phyloP scores from a whole-genome alignment of 2,329 filamentous ascomycete species.

The Pleomassaria siparia region DNA sequence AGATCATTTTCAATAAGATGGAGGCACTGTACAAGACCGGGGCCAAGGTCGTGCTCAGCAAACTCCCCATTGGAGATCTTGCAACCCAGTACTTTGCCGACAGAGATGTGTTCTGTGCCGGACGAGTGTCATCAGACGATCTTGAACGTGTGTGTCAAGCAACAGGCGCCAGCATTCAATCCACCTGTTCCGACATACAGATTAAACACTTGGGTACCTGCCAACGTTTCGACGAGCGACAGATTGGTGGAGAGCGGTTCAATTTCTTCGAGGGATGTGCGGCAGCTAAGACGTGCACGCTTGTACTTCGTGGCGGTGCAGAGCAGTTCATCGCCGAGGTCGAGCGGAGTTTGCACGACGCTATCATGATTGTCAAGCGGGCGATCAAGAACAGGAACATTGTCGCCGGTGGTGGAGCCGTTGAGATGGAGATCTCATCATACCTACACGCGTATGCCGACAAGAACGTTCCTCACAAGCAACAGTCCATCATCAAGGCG shows the following conservation, averaged over 20 bases:
- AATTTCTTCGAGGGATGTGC: slow-evolving; percentile 98
- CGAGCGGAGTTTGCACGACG: slow-evolving; percentile 95
- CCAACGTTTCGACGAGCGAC: slow-evolving; percentile 87
- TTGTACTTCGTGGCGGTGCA: slow-evolving; percentile 90
- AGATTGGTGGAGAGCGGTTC: slow-evolving; percentile 96
- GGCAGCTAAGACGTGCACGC: slow-evolving; percentile 92
- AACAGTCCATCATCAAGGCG: slow-evolving; percentile 95
- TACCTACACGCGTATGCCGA: slow-evolving; percentile 93
- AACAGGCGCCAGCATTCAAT: slow-evolving; percentile 88
- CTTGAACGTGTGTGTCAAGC: slow-evolving; percentile 96
- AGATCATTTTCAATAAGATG: slow-evolving; percentile 99
- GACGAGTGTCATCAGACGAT: slow-evolving; percentile 86
- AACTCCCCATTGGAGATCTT: slow-evolving; percentile 94
- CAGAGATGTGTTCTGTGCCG: slow-evolving; percentile 96
- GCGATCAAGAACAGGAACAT: slow-evolving; percentile 93
- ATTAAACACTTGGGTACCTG: slow-evolving; percentile 88
- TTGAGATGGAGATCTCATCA: slow-evolving; percentile 94
- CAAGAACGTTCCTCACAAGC: slow-evolving; percentile 89
- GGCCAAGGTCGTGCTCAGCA: slow-evolving; percentile 95
- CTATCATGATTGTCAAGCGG: slow-evolving; percentile 99
- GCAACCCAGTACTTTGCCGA: slow-evolving; percentile 98
- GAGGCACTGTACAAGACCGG: slow-evolving; percentile 92
- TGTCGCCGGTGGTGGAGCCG: slow-evolving; percentile 90
- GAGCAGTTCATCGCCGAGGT: slow-evolving; percentile 99
- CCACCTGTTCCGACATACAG: slow-evolving; percentile 93